Base-by-base conservation (phyloP, 495 filamentous ascomycete species). In the Lineolata rhizophorae region DNA sequence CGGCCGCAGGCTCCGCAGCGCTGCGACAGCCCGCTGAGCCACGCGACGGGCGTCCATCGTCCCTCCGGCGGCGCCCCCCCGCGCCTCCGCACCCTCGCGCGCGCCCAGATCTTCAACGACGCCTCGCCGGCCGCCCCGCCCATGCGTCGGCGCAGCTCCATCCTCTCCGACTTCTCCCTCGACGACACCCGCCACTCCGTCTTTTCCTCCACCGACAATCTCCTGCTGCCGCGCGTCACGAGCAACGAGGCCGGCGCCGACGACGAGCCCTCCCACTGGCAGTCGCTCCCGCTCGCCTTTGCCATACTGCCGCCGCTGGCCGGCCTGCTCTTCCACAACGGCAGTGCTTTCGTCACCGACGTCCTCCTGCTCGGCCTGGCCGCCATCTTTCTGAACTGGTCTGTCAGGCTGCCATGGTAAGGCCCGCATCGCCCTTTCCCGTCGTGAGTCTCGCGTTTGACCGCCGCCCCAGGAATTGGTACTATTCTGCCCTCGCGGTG, bases 381-480 rank as follows among this genome's bases (percentile, higher is more conserved):
- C 0, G 76, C 73, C 0, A 62, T 94, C 3, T 92, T 95, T 41
- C 58, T 97, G 32, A 85, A 95, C 49, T 94, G 83, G 85, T 82
- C 78, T 13, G 72, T 94, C 4, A 72, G 78, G 34, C 53, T 83
- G 35, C 90, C 87, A 43, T 97, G 87, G 85, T 82, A 56, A 45
- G 48, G 37, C 15, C 21, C 6, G 8, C n/a, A n/a, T 5, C n/a
- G 0, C 2, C 18, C 15, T 17, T 40, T 18, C 20, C 18, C 13
- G 5, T 25, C 19, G 18, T 19, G 26, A 18, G 18, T n/a, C 20
- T 16, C 24, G 10, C 19, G 22, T 34, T 29, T 32, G 22, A 32
- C 39, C 37, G 9, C 41, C 29, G n/a, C 8, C 24, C 31, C 25
- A 84, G 78, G 77, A 69, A 82, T 35, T 94, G 84, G 84, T 94